Percentiles rank a stretch among this genome's conserved stretches.
Conservation (phyloP, 805 yeast species). For the Yarrowia deformans region DNA sequence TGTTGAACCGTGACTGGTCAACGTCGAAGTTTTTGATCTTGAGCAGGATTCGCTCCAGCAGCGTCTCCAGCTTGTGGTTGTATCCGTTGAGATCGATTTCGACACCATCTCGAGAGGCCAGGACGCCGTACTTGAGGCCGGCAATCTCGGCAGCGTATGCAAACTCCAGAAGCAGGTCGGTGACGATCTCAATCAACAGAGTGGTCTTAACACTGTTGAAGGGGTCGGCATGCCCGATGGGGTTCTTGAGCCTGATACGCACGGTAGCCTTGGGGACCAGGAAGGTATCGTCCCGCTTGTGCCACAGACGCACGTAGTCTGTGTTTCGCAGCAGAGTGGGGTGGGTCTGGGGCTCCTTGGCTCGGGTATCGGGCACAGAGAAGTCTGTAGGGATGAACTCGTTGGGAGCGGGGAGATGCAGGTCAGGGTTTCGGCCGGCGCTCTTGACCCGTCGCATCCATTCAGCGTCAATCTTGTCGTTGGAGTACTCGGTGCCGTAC, state of each 20-base stretch:
- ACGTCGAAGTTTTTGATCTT: conserved; percentile 61
- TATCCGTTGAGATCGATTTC: conserved; percentile 76
- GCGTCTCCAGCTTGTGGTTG: conserved; percentile 75
- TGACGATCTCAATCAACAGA: conserved; percentile 71
- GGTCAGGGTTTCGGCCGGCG: conserved; percentile 46
- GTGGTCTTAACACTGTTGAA: conserved; percentile 63
- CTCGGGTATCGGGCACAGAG: conserved; percentile 58
- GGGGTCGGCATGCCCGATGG: conserved; percentile 67
- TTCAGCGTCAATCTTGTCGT: conserved; percentile 54
- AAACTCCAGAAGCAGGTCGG: conserved; percentile 75
- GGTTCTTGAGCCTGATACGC: conserved; percentile 66
- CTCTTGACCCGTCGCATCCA: conserved; percentile 50
- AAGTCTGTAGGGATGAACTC: conserved; percentile 84
- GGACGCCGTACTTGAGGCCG: conserved; percentile 67
- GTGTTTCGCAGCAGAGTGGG: conserved; percentile 69
- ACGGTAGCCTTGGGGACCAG: conserved; percentile 86
- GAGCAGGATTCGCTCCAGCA: conserved; percentile 66
- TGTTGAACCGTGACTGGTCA: conserved; percentile 65
- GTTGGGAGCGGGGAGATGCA: conserved; percentile 75
- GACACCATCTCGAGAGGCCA: conserved; percentile 72
- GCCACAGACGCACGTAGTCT: conserved; percentile 73
- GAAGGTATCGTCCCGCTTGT: conserved; percentile 86
- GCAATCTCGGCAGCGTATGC: conserved; percentile 87
- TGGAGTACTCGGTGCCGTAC: conserved; percentile 86
- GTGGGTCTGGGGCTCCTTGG: conserved; percentile 55